Base-by-base conservation (phyloP, 2,329 filamentous ascomycete genomes). In the Fusarium caatingaense region DNA sequence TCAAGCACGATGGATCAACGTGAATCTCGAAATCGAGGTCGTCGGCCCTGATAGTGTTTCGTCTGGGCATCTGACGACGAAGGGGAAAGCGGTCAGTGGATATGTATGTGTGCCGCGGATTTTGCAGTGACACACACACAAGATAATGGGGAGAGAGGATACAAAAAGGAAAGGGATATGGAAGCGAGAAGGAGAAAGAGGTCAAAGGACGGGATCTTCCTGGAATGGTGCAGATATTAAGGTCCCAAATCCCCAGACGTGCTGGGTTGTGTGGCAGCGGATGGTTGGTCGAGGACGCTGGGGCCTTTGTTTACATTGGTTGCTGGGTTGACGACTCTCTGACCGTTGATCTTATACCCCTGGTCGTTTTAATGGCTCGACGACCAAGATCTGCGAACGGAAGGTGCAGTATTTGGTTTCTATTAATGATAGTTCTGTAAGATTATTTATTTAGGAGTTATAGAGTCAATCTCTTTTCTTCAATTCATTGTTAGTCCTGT, bases 21-120 rank as follows among this genome's bases (percentile, higher is more conserved):
- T 83, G 82, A 69, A 84, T 86, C 11, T 84, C 76, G 65, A 86
- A 85, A 68, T 85, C 80, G 69, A 79, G 71, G 64, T 83, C 80
- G 58, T 75, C 70, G 50, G 65, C 71, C 65, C 69, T 74, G 23
- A 53, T 53, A 42, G 49, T 53, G 20, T 71, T 74, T 42, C 73
- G 73, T 67, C 77, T 74, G 73, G 76, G 71, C 74, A 78, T 77
- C 58, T 67, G 69, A 69, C 53, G 60, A 47, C 23, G 59, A 45
- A 54, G 48, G 53, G 23, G 50, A 47, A 47, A 57, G 32, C 56
- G 50, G 54, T 56, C 65, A 53, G 51, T 61, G 44, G 42, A 10
- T 7, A 37, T 44, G 58, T 71, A 63, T 66, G 64, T 59, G 63
- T 56, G 60, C 48, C 58, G 56, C 34, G 47, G 23, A 50, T 49